Base-by-base conservation (phyloP, 2,329 filamentous ascomycete genomes). In the Botrytis tulipae region DNA sequence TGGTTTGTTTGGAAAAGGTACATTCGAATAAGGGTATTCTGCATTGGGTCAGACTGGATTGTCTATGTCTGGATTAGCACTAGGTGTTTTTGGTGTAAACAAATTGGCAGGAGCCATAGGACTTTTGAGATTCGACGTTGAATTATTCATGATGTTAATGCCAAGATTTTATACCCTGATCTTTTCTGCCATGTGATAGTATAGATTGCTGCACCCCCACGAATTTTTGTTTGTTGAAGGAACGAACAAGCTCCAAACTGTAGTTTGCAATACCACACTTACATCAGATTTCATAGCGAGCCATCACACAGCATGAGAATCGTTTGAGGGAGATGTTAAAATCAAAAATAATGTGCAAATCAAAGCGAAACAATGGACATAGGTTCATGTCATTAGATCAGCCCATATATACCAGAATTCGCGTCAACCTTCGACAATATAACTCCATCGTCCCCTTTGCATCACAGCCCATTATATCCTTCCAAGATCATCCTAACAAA, bases 1-100 rank as follows among this genome's bases (percentile, higher is more conserved):
- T 9, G 88, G 88, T 1, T 78, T 92, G 75, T 86, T 91, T 82
- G 87, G 86, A 0, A 84, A 82, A 46, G 89, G 89, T 12, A 84
- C 82, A 76, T 89, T 89, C 81, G 87, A 81, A 35, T 81, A 72
- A 76, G 44, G 54, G 14, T 18, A 12, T 35, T 44, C 25, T n/a
- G 40, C 51, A 40, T 51, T 65, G 29, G 32, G 54, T 32, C 63
- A 44, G 69, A 71, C 57, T 40, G 60, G 32, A 65, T 71, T 65
- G 69, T 65, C 32, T 48, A 37, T 65, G 25, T 65, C 40, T 40
- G 40, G 40, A 37, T 65, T 48, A 63, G 69, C 69, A 65, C 54
- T 63, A 25, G 69, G 69, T 12, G 69, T 71, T 70, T 62, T 16
- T 62, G 68, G 68, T 37, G 68, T 62, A 44, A 10, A 37, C 18